Evolutionary conservation across 177 flowering plant species (phyloP).

Genomic region (Tripterygium wilfordii): DNA sequence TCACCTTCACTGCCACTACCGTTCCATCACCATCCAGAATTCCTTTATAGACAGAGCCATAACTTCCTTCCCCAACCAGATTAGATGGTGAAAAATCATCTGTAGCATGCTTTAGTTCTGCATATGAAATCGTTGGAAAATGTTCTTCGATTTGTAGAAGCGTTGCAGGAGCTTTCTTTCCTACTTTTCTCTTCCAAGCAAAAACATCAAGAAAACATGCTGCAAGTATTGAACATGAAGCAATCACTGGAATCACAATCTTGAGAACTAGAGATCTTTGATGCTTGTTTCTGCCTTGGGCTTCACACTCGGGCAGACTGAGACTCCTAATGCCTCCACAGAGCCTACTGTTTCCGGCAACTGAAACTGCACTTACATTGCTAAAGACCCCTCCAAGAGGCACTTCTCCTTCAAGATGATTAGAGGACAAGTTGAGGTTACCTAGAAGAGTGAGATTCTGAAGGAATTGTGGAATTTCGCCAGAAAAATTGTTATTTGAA

Average conservation of each 20-base stretch:
- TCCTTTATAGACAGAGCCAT: constrained; percentile 13
- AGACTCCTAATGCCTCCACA: constrained; percentile 10
- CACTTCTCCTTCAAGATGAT: constrained; percentile 19
- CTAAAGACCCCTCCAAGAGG: constrained; percentile 16
- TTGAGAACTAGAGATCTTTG: neutral
- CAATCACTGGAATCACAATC: neutral
- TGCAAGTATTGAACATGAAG: neutral
- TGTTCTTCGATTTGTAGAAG: neutral
- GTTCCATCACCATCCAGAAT: neutral
- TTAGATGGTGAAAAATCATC: constrained; percentile 8
- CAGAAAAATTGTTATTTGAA: constrained; percentile 22
- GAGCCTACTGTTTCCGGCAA: constrained; percentile 5
- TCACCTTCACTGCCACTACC: constrained; percentile 5
- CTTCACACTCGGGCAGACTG: neutral
- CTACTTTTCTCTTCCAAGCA: neutral
- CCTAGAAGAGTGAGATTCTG: neutral
- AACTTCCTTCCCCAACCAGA: constrained; percentile 8
- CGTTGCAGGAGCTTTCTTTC: neutral
- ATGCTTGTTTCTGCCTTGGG: neutral
- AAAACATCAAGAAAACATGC: neutral
- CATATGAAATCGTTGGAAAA: neutral
- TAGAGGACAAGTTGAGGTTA: constrained; percentile 19
- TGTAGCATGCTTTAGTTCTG: constrained; percentile 1
- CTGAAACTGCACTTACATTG: neutral
- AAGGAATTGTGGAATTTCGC: constrained; percentile 16